Percentiles rank a stretch among this genome's conserved stretches.
Conservation (phyloP, 2,329 filamentous ascomycete genomes). For the Aspergillus phoenicis region DNA sequence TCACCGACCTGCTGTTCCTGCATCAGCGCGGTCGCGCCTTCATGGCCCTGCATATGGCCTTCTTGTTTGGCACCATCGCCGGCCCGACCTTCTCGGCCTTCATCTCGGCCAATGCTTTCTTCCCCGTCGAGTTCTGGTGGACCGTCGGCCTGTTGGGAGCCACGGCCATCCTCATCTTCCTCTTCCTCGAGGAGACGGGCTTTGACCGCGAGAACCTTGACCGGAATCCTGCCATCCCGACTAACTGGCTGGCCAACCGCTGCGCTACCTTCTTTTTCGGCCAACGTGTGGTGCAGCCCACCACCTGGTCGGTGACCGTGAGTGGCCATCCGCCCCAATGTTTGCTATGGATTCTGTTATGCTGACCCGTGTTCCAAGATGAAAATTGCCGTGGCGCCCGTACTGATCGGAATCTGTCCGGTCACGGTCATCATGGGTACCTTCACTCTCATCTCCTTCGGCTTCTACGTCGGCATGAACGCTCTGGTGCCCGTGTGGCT, state of each 20-base stretch:
- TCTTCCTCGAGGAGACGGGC: constrained; percentile 46
- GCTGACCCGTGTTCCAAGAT: neutral
- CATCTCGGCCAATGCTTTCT: constrained; percentile 39
- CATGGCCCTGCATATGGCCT: constrained; percentile 38
- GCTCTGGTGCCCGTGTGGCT: constrained; percentile 42
- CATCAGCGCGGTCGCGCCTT: constrained; percentile 48
- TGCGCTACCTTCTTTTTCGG: constrained; percentile 34
- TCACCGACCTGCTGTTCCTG: constrained; percentile 50
- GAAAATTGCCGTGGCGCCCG: constrained; percentile 24
- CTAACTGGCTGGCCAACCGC: constrained; percentile 24
- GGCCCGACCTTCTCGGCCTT: constrained; percentile 47
- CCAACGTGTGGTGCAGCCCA: constrained; percentile 23
- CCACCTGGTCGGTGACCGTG: constrained; percentile 6
- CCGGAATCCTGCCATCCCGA: constrained; percentile 20
- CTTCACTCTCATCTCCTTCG: constrained; percentile 42
- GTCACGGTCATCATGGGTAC: constrained; percentile 43
- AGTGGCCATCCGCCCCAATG: constrained; percentile 8
- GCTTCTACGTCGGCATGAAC: constrained; percentile 38
- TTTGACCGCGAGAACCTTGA: constrained; percentile 32
- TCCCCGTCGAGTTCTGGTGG: constrained; percentile 49
- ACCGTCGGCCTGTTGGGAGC: constrained; percentile 42
- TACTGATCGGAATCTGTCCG: constrained; percentile 37
- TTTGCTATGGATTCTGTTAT: too few species aligned
- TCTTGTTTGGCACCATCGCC: constrained; percentile 42
- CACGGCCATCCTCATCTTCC: constrained; percentile 38